Conservation (phyloP, 352 stramenopile genomes). For the Phytophthora nicotianae region DNA sequence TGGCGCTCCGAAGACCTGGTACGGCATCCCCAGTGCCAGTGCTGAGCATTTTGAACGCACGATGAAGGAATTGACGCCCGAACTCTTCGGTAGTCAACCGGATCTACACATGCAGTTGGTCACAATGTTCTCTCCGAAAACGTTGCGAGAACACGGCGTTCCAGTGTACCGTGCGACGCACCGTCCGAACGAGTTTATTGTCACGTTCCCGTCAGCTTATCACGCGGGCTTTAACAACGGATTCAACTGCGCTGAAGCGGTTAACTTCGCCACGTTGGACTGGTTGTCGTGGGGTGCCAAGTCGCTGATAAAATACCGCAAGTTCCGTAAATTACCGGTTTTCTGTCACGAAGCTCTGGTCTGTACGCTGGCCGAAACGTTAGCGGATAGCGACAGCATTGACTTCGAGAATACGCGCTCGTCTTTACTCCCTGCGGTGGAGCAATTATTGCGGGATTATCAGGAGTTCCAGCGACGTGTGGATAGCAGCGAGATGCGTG, state of each 20-base stretch:
- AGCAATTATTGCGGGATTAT: constrained; percentile 66
- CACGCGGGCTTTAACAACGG: constrained; percentile 98
- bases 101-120: constrained; percentile 95
- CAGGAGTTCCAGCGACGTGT: constrained; percentile 56
- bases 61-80: constrained; percentile 92
- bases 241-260: constrained; percentile 93
- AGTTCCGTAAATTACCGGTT: constrained; percentile 82
- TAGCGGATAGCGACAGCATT: constrained; percentile 62
- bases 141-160: constrained; percentile 84
- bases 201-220: constrained; percentile 98
- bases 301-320: constrained; percentile 75
- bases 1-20: constrained; percentile 98
- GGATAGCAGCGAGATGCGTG: constrained; percentile 18
- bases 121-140: constrained; percentile 84
- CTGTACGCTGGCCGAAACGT: constrained; percentile 71
- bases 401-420: constrained; percentile 48
- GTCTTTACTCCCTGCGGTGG: constrained; percentile 67
- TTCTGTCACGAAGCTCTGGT: constrained; percentile 89
- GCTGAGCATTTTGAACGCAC: constrained; percentile 92
- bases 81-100: constrained; percentile 94
- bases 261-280: constrained; percentile 91
- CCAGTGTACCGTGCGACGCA: constrained; percentile 95
- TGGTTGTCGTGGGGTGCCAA: constrained; percentile 87
- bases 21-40: constrained; percentile 93
- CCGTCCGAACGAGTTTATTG: constrained; percentile 97